Base-by-base conservation (phyloP, 2,329 filamentous ascomycete genomes). In the Alternaria gaisen region DNA sequence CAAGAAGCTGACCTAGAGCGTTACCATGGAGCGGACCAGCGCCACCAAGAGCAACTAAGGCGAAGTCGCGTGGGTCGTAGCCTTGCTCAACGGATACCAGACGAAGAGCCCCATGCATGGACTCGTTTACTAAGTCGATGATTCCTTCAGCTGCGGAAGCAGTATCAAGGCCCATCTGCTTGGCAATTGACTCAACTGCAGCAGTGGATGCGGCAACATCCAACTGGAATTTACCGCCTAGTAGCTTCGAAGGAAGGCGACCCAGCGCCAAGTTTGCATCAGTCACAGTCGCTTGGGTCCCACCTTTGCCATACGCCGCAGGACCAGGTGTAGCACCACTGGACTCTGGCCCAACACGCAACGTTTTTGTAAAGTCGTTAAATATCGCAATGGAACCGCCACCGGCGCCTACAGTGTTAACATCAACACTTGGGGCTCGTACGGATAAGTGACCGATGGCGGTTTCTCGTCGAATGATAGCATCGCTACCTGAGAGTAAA, bases 21-120 rank as follows among this genome's bases (percentile, higher is more conserved):
- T 84, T 85, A 4, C 81, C 83, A 61, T 84, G 83, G n/a, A 85
- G 73, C 18, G 83, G 83, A 0, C 83, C 83, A 22, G 83, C 83
- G 52, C 83, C 83, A 30, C 83, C 83, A 60, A 84, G 84, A 1
- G 81, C 82, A 6, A 85, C 83, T 4, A 85, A 75, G 4, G 83
- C 82, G 65, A 85, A 85, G 40, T 84, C 82, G 10, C 80, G 76
- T 24, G 83, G 83, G 60, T 85, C 82, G 56, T 83, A 83, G 36
- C 83, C 83, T 67, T 84, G 83, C 63, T 85, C 83, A 5, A 85
- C 80, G 1, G 83, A 84, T 0, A 85, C 83, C 4, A 84, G 72
- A 42, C 83, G 78, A 28, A 85, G 70, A 12, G 83, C 83, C 4
- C 83, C 83, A 57, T 84, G 82, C 78, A 85, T 85, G 7, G 81